Base-by-base conservation (phyloP, 495 filamentous ascomycete genomes). In the Daldinia grandis region DNA sequence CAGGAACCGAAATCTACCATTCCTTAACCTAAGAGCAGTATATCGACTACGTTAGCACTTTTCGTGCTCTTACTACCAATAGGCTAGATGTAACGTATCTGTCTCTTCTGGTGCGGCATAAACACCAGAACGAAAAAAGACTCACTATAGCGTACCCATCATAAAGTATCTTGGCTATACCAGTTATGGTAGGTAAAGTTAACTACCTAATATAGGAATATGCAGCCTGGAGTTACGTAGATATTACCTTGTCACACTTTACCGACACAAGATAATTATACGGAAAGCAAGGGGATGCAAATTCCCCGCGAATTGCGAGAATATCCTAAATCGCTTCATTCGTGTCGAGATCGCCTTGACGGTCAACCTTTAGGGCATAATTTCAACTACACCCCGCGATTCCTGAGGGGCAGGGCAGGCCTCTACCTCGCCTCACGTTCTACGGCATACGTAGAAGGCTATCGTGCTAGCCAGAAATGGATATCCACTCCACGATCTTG, bases 221-320 rank as follows among this genome's bases (percentile, higher is more conserved):
- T 12, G 35, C 37, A 17, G 5, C 25, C 62, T 5, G 9, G 3
- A 17, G 35, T 33, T 40, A 37, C 40, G 28, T 64, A 30, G 19
- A 24, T 12, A 50, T 25, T 19, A 15, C 10, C 21, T 30, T 38
- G 30, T 30, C 33, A 37, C 17, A 27, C 59, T 21, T 28, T 7
- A 17, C 38, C 12, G 49, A 40, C 24, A 21, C 24, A 58, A 17
- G 40, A 64, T 64, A 7, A 47, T 7, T 10, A 24, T 47, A 47
- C 53, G 14, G 33, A 35, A 64, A 42, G 62, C 25, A 64, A 64
- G 53, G 53, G 53, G 24, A 64, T 31, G 42, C 28, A 28, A 27
- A 35, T n/a, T 49, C 51, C 58, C 42, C 51, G 38, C 30, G 19
- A 56, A 57, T n/a, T 57, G 21, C 31, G 12, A 33, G 31, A 9